phyloP scores from a whole-genome alignment of 352 stramenopile species.

The Pythium chondricola region DNA sequence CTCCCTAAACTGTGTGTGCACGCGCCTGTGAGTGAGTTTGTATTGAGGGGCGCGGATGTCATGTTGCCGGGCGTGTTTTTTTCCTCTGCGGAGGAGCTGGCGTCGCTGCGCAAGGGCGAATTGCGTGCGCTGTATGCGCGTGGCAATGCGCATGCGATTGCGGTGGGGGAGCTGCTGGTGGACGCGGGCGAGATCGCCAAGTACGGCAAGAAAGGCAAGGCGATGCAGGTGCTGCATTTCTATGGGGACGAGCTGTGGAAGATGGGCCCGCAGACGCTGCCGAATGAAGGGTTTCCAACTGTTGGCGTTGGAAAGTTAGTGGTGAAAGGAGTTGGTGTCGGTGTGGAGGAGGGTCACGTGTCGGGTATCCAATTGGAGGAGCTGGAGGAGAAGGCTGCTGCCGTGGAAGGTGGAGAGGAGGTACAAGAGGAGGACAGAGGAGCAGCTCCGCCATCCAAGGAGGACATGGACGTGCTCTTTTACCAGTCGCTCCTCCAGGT shows the following conservation, averaged over 20 bases:
- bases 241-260: slow-evolving; percentile 75
- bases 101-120: slow-evolving; percentile 55
- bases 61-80: slow-evolving; percentile 83
- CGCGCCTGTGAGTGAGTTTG: slow-evolving; percentile 73
- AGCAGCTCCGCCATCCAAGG: slow-evolving; percentile 22
- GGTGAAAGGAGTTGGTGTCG: slow-evolving; percentile 11
- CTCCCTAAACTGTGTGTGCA: slow-evolving; percentile 62
- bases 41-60: slow-evolving; percentile 72
- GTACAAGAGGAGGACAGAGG: slow-evolving; percentile 16
- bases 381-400: slow-evolving; percentile 29
- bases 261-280: slow-evolving; percentile 57
- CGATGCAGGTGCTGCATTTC: slow-evolving; percentile 60
- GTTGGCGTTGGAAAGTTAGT: slow-evolving; percentile 12
- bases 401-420: slow-evolving; percentile 6
- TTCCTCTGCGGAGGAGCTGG: slow-evolving; percentile 37
- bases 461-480: slow-evolving; percentile 75
- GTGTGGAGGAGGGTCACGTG: slow-evolving; percentile 28
- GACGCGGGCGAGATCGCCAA: slow-evolving; percentile 47
- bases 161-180: slow-evolving; percentile 69
- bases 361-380: slow-evolving; percentile 17
- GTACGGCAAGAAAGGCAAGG: slow-evolving; percentile 59
- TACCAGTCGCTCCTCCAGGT: slow-evolving; percentile 59
- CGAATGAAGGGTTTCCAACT: slow-evolving; percentile 57
- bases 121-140: slow-evolving; percentile 60
- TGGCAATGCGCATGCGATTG: slow-evolving; percentile 73